phyloP scores from a whole-genome alignment of 495 filamentous ascomycete genomes.

The Xylona heveae region DNA sequence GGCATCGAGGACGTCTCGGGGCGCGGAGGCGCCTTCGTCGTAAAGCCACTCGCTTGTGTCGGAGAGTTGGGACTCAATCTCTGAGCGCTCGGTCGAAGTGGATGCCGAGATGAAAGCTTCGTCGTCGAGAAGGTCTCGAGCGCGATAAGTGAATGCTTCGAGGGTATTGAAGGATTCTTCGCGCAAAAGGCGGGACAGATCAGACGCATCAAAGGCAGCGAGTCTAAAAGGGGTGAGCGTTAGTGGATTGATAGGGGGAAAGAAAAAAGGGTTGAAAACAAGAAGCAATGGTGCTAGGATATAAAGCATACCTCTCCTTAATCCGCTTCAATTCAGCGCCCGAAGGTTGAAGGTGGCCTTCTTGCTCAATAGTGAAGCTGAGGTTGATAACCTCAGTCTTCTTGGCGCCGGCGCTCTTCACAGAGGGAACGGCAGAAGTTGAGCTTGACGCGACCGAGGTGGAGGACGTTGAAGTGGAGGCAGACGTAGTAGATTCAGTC shows the following conservation, averaged over 20 bases:
- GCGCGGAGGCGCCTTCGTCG: constrained; percentile 56
- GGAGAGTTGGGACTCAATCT: constrained; percentile 39
- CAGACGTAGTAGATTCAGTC: constrained; percentile 19
- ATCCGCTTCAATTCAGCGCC: constrained; percentile 39
- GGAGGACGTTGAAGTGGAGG: constrained; percentile 21
- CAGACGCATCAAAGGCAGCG: constrained; percentile 62
- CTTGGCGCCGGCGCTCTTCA: constrained; percentile 28
- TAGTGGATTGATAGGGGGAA: constrained; percentile 3
- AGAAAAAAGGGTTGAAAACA: neutral
- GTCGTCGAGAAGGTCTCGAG: constrained; percentile 59
- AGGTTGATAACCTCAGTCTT: constrained; percentile 50
- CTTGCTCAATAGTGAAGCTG: constrained; percentile 33
- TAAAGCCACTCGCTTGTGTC: constrained; percentile 79
- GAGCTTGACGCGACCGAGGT: constrained; percentile 19
- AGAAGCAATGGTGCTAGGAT: neutral
- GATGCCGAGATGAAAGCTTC: constrained; percentile 49
- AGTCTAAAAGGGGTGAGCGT: too few relatives aligned
- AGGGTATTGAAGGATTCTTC: constrained; percentile 85
- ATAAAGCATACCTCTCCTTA: constrained; percentile 23
- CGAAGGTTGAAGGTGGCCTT: constrained; percentile 37
- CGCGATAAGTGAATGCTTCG: constrained; percentile 81
- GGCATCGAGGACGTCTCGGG: constrained; percentile 43
- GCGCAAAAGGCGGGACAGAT: constrained; percentile 48
- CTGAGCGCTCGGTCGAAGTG: constrained; percentile 35
- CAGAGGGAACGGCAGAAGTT: constrained; percentile 15